Evolutionary conservation across 148 eudicot species (phyloP), one percentile per base, ranked within the genome.

Genomic region (Simmondsia chinensis): DNA sequence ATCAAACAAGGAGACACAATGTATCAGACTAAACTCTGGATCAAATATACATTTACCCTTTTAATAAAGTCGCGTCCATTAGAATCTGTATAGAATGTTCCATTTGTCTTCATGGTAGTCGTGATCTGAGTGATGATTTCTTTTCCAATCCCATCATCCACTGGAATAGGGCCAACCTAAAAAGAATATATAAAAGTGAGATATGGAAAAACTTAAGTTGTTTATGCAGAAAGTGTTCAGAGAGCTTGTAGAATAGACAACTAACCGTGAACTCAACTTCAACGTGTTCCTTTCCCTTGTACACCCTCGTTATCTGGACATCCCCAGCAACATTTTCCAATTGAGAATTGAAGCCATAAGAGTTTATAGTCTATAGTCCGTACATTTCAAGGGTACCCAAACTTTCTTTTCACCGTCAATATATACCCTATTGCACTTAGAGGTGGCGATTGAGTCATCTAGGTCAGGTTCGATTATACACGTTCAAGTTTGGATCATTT

Each of bases 91-190:
- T 69, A 82, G 59, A 82, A 82, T 35, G 82, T 74, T 56, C 25
- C 69, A 39, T 77, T 77, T 12, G 79, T 82, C 65, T 59, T 60
- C 72, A 82, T 66, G 50, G 49, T 38, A 7, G 91, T 69, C 29
- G 64, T 68, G 14, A 77, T 64, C 47, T 69, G 79, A 50, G 82
- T 61, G 5, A 52, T 54, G 30, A 82, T 59, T 66, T 82, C 91
- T 50, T 82, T 82, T 25, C 91, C 91, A 49, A 69, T 50, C 59
- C 76, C 72, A 46, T 82, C 85, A 55, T 72, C 79, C 46, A 59
- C 45, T 27, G 91, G 85, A 56, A 82, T 82, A 42, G 91, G 91
- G 14, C 91, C 91, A 69, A 82, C 62, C 91, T 82, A 48, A 45
- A 59, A 48, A 42, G 21, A 23, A 51, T 33, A 35, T 17, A 53